phyloP scores from a whole-genome alignment of 2,329 filamentous ascomycete species.

The Colletotrichum neosansevieriae region DNA sequence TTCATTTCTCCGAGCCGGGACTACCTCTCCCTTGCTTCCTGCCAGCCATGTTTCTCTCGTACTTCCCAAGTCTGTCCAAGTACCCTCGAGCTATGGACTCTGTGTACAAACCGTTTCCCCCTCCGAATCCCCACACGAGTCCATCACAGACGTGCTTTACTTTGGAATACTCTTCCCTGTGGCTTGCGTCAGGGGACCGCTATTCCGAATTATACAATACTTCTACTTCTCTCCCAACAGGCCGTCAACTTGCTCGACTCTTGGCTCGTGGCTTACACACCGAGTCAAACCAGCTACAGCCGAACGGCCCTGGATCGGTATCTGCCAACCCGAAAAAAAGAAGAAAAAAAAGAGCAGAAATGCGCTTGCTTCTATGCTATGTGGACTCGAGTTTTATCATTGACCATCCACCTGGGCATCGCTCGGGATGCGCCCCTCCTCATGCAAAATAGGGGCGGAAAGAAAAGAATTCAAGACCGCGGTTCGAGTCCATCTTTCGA shows the following conservation, averaged over 20 bases:
- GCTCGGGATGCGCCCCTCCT: background rate
- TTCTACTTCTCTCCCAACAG: background rate
- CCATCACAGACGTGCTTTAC: background rate
- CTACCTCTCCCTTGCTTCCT: constrained; percentile 26
- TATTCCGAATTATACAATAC: constrained; percentile 2
- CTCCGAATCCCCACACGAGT: background rate
- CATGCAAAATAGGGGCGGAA: background rate
- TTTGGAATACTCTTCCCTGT: constrained; percentile 5
- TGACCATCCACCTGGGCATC: background rate
- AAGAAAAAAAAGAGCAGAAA: background rate
- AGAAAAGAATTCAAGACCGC: background rate
- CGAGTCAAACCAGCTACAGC: constrained; percentile 19
- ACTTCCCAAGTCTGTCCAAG: background rate
- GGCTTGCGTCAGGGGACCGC: constrained; percentile 17
- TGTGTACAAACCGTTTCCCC: constrained; percentile 23
- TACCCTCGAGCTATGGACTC: background rate
- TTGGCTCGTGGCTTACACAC: constrained; percentile 10
- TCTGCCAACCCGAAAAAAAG: background rate
- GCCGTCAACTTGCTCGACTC: constrained; percentile 13
- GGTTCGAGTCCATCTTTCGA: background rate
- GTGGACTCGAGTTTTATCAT: constrained; percentile 7
- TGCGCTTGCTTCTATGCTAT: constrained; percentile 3
- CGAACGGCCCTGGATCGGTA: background rate
- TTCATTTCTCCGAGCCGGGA: constrained; percentile 11
- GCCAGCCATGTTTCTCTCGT: background rate